Percentiles rank a stretch among this genome's conserved stretches.
phyloP scores from a whole-genome alignment of 768 basidiomycete genomes.

The Leccinum subgranulosum region DNA sequence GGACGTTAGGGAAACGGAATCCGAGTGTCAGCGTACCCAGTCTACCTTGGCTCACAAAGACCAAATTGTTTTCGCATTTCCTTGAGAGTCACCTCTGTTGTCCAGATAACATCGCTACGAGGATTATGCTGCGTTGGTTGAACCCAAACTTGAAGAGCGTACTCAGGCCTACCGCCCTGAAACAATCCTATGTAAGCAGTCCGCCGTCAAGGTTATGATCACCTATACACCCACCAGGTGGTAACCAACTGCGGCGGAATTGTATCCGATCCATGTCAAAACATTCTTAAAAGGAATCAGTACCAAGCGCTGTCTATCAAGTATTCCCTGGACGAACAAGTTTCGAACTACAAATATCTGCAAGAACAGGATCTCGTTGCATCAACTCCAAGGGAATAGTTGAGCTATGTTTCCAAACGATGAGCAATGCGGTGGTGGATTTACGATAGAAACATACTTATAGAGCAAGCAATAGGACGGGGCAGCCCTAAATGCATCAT shows the following conservation, averaged over 20 bases:
- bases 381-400: slow-evolving; percentile 41
- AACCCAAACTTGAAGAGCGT: slow-evolving; percentile 26
- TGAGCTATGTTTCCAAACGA: slow-evolving; percentile 28
- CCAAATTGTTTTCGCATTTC: slow-evolving; percentile 30
- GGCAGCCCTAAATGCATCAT: slow-evolving; percentile 26
- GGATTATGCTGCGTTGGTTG: slow-evolving; percentile 25
- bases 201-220: not conserved
- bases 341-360: slow-evolving; percentile 24
- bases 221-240: slow-evolving; percentile 17
- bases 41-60: slow-evolving; percentile 38
- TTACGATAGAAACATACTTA: slow-evolving; percentile 32
- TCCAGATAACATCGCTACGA: slow-evolving; percentile 33
- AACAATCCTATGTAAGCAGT: slow-evolving; percentile 5
- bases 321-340: slow-evolving; percentile 10
- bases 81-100: slow-evolving; percentile 29
- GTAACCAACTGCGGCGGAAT: slow-evolving; percentile 20
- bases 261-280: slow-evolving; percentile 21
- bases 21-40: not conserved
- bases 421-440: not conserved
- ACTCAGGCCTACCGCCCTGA: slow-evolving; percentile 40
- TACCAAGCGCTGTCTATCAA: not conserved
- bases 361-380: slow-evolving; percentile 38
- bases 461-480: slow-evolving; percentile 39
- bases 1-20: not conserved
- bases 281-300: slow-evolving; percentile 9